Conservation (phyloP, 2,329 filamentous ascomycete genomes). For the Aspergillus sp. region DNA sequence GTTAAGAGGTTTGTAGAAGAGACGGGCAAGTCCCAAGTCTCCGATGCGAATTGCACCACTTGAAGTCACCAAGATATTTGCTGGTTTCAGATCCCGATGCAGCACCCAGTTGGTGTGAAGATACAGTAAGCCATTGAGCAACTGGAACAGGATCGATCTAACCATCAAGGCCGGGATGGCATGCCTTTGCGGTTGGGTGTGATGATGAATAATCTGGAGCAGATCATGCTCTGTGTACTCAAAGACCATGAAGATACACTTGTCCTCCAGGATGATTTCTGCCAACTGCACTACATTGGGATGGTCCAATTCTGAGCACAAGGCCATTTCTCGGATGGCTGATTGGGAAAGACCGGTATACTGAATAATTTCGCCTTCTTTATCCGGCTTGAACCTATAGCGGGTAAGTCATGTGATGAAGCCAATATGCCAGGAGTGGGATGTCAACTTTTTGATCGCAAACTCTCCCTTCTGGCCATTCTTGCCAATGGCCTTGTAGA, state of each 20-base stretch:
- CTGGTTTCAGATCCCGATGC: conserved; percentile 94
- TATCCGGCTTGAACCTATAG: conserved; percentile 84
- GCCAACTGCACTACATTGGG: conserved; percentile 86
- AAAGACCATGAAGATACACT: conserved; percentile 99
- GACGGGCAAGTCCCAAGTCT: conserved; percentile 84
- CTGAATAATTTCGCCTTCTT: conserved; percentile 90
- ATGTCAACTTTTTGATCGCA: conserved; percentile 87
- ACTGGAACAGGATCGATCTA: conserved; percentile 92
- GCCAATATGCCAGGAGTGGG: not conserved
- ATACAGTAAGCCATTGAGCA: conserved; percentile 92
- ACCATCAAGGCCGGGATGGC: conserved; percentile 86
- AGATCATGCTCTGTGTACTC: conserved; percentile 98
- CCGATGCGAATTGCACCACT: conserved; percentile 90
- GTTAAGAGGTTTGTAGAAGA: conserved; percentile 92
- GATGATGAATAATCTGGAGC: conserved; percentile 96
- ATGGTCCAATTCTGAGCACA: conserved; percentile 89
- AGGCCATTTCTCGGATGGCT: conserved; percentile 93
- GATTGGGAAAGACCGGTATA: conserved; percentile 98
- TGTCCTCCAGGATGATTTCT: conserved; percentile 96
- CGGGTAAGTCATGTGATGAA: conserved; percentile 18
- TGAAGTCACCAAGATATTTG: conserved; percentile 98
- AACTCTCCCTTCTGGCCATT: conserved; percentile 77
- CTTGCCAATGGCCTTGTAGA: conserved; percentile 89
- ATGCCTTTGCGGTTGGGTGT: conserved; percentile 84
- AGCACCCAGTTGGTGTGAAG: conserved; percentile 96